A percentile compares a stretch with the other conserved stretches of the same genome.
Evolutionary conservation across 2,329 filamentous ascomycete species (phyloP).

Genomic region (Scytalidium sp.): DNA sequence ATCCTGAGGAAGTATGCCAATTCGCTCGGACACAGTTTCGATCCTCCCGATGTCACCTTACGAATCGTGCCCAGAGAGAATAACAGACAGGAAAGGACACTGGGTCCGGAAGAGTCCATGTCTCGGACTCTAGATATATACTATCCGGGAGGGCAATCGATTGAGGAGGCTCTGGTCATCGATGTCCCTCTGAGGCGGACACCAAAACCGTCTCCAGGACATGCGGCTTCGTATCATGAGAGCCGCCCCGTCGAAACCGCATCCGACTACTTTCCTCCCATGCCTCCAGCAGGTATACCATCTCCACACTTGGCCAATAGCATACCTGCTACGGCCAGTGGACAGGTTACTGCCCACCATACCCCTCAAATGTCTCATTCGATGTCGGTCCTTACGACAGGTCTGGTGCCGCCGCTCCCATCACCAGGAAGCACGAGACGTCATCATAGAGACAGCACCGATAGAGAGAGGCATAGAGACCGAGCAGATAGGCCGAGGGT

Average conservation of each 20-base stretch:
- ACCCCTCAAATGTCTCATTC: conserved; percentile 49
- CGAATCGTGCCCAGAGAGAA: conserved; percentile 72
- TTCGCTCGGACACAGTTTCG: conserved; percentile 82
- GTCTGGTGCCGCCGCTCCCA: conserved; percentile 75
- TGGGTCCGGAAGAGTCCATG: conserved; percentile 87
- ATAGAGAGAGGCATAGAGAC: not conserved
- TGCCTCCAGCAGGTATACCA: conserved; percentile 37
- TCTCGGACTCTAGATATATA: conserved; percentile 73
- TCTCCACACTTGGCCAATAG: conserved; percentile 27
- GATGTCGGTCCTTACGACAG: conserved; percentile 78
- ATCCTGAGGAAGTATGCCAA: conserved; percentile 93
- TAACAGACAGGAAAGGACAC: conserved; percentile 56
- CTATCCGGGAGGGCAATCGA: conserved; percentile 81
- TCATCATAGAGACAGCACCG: conserved; percentile 39
- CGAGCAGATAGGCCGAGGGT: conserved; percentile 53
- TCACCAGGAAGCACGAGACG: conserved; percentile 71
- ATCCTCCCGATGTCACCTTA: conserved; percentile 84
- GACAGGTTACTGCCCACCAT: conserved; percentile 15
- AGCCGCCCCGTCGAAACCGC: conserved; percentile 64
- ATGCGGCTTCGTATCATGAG: conserved; percentile 60
- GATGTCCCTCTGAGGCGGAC: conserved; percentile 76
- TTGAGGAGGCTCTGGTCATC: conserved; percentile 88
- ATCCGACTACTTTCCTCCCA: conserved; percentile 81
- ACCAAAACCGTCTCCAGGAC: conserved; percentile 74
- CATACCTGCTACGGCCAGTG: conserved; percentile 22